Percentiles rank a stretch among this genome's conserved stretches.
Conservation (phyloP, 805 yeast genomes). For the Starmera amethionina region DNA sequence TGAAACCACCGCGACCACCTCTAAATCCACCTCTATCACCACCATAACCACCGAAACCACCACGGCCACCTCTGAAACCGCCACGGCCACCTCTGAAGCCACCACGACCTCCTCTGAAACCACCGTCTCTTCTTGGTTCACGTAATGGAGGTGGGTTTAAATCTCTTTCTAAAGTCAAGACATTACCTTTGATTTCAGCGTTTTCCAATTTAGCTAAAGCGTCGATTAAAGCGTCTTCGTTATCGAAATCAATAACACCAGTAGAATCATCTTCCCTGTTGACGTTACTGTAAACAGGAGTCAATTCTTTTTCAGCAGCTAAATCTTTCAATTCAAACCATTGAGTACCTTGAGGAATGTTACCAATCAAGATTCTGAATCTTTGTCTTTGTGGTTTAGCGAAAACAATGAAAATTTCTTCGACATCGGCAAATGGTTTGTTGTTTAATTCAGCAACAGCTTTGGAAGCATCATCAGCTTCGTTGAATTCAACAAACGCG, state of each 20-base stretch:
- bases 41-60: constrained; percentile 23
- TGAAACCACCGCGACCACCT: constrained; percentile 32
- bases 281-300: constrained; percentile 50
- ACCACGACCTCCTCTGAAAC: constrained; percentile 22
- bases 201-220: constrained; percentile 71
- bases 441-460: constrained; percentile 78
- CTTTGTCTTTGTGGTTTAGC: constrained; percentile 47
- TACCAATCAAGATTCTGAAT: constrained; percentile 58
- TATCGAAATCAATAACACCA: constrained; percentile 35
- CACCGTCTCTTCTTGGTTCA: constrained; percentile 33
- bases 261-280: constrained; percentile 36
- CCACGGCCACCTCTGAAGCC: constrained; percentile 22
- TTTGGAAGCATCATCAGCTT: constrained; percentile 55
- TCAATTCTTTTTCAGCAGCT: constrained; percentile 64
- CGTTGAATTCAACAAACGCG: constrained; percentile 82
- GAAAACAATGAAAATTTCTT: constrained; percentile 30
- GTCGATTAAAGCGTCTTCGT: constrained; percentile 65
- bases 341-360: constrained; percentile 66
- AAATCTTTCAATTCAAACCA: constrained; percentile 91
- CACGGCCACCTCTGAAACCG: constrained; percentile 21
- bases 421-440: constrained; percentile 47
- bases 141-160: constrained; percentile 41
- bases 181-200: constrained; percentile 59
- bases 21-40: constrained; percentile 34
- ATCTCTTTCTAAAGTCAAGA: constrained; percentile 72